Evolutionary conservation across 805 yeast genomes (phyloP), one percentile per base, ranked within the genome.

Genomic region (Suhomyces sp.): DNA sequence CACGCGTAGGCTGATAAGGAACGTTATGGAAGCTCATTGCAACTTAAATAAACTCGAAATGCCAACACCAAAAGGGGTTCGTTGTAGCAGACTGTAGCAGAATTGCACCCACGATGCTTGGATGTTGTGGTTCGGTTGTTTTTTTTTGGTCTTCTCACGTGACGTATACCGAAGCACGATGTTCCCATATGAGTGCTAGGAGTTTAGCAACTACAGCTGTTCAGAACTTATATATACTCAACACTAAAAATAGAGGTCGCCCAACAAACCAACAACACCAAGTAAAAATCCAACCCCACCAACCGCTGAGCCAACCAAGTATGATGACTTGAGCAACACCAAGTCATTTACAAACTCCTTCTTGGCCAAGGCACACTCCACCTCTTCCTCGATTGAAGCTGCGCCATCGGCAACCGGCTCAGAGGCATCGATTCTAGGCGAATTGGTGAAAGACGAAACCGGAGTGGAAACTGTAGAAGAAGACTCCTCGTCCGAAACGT

Each of bases 181-280:
- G n/a, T n/a, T n/a, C n/a, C n/a, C n/a, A n/a, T n/a, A n/a, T n/a
- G n/a, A n/a, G n/a, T n/a, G n/a, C n/a, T n/a, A n/a, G n/a, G n/a
- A n/a, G n/a, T n/a, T n/a, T n/a, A n/a, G n/a, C n/a, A n/a, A n/a
- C n/a, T 22, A 22, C 24, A 22, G 24, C 6, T 27, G 10, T 27
- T n/a, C n/a, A 22, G 31, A 27, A 12, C 10, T 27, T 27, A 27
- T 27, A 6, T 27, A 27, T 27, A 27, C 31, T 27, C 17, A 37
- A 9, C 22, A 22, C 25, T 41, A 41, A 31, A 49, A 50, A 39
- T 39, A 51, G n/a, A 53, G 57, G 60, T 84, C 89, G 10, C 89
- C 89, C 51, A 80, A 61, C 49, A 81, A 73, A 12, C 89, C 89
- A 55, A 84, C 63, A 9, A 75, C 60, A 20, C 85, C 75, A 48